Conservation (phyloP, 1,284 basidiomycete genomes). For the Phellinidium pouzarii region DNA sequence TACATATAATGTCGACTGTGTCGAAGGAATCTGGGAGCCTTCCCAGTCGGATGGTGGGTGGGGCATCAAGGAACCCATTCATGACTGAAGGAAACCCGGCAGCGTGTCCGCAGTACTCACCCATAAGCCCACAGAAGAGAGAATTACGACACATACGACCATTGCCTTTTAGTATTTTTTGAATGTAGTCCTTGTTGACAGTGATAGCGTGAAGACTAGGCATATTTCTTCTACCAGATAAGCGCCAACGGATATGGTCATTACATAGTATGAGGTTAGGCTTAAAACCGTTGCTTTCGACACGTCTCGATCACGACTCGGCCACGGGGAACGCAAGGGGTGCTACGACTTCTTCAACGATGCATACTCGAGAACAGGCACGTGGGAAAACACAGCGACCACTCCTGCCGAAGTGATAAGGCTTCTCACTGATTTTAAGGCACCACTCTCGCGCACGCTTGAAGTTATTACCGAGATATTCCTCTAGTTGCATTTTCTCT, state of each 20-base stretch:
- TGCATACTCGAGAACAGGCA: slow-evolving; percentile 45
- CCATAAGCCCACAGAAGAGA: too few species aligned
- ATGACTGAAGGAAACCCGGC: slow-evolving; percentile 39
- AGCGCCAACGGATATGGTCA: slow-evolving; percentile 20
- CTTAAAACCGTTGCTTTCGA: slow-evolving; percentile 71
- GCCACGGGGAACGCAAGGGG: slow-evolving; percentile 76
- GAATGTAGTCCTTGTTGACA: slow-evolving; percentile 37
- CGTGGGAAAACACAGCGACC: background rate
- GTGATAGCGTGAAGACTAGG: slow-evolving; percentile 46
- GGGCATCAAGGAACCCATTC: slow-evolving; percentile 66
- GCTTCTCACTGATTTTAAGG: background rate
- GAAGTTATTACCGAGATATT: background rate
- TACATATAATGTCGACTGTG: slow-evolving; percentile 47
- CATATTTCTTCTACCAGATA: slow-evolving; percentile 66
- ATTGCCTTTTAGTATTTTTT: too few species aligned
- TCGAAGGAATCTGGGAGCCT: slow-evolving; percentile 54
- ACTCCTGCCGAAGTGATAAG: background rate
- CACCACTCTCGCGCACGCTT: background rate
- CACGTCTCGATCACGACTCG: slow-evolving; percentile 57
- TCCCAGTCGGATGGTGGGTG: slow-evolving; percentile 53
- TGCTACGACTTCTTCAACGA: slow-evolving; percentile 73
- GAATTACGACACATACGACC: too few species aligned
- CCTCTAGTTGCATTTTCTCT: background rate
- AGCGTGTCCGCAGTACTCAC: too few species aligned
- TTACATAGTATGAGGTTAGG: slow-evolving; percentile 17